These are phyloP conservation scores for Jimgerdemannia lactiflua DNA, from an alignment of 192 early-diverging fungal genomes.

Conservation along the genomic window DNA sequence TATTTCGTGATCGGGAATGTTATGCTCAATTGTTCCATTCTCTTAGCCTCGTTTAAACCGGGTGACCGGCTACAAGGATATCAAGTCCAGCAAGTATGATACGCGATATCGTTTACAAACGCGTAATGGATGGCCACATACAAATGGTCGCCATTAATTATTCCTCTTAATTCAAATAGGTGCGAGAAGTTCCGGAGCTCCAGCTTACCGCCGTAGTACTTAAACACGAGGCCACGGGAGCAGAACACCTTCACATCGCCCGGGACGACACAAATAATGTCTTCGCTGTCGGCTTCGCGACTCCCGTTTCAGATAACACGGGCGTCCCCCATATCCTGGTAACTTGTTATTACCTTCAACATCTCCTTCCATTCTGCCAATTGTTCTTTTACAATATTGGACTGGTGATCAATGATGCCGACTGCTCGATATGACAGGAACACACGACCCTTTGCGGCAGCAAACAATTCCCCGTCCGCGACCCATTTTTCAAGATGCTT, in stretches of 20 bases:
- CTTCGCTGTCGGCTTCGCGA: slow-evolving; percentile 90
- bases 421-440: slow-evolving; percentile 40
- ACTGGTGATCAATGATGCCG: not conserved
- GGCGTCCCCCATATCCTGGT: slow-evolving; percentile 91
- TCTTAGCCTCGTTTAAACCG: slow-evolving; percentile 2
- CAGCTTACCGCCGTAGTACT: slow-evolving; percentile 74
- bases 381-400: too few species aligned
- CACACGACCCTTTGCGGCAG: slow-evolving; percentile 95
- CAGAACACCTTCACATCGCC: slow-evolving; percentile 84
- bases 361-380: too few species aligned
- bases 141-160: not conserved
- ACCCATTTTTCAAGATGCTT: slow-evolving; percentile 99
- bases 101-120: not conserved
- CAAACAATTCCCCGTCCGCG: slow-evolving; percentile 83
- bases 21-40: not conserved
- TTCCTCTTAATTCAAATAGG: slow-evolving; percentile 20
- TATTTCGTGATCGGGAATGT: not conserved
- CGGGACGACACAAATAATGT: slow-evolving; percentile 92
- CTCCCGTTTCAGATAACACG: slow-evolving; percentile 75
- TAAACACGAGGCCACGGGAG: slow-evolving; percentile 74
- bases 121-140: not conserved
- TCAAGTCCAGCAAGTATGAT: slow-evolving; percentile 7
- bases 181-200: slow-evolving; percentile 67
- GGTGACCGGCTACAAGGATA: slow-evolving; percentile 14
- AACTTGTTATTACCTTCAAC: not conserved